phyloP scores from a whole-genome alignment of 192 early-diverging fungal genomes.

The Backusella macrospora region DNA sequence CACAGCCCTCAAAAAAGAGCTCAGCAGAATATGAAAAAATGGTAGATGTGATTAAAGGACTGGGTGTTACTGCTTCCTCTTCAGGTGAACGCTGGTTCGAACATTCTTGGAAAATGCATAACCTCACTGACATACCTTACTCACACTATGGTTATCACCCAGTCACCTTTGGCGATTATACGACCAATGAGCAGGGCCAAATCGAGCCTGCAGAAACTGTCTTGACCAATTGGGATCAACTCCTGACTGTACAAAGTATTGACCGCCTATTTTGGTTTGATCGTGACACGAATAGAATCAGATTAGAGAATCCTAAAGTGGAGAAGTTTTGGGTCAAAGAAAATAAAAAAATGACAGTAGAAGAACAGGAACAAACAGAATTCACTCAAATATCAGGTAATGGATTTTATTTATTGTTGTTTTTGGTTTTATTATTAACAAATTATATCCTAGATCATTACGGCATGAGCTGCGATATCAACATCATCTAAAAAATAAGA shows the following conservation, averaged over 20 bases:
- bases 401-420: not conserved
- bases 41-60: constrained; percentile 55
- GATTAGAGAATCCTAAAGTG: constrained; percentile 3
- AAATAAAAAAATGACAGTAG: constrained; percentile 22
- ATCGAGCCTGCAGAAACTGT: constrained; percentile 58
- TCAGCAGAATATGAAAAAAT: constrained; percentile 56
- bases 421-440: not conserved
- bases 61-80: constrained; percentile 19
- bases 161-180: constrained; percentile 78
- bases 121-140: constrained; percentile 54
- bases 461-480: constrained; percentile 36
- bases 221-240: constrained; percentile 57
- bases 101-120: constrained; percentile 12
- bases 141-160: constrained; percentile 68
- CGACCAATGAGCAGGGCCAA: constrained; percentile 47
- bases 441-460: constrained; percentile 44
- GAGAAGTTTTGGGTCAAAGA: constrained; percentile 38
- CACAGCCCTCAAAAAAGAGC: constrained; percentile 44
- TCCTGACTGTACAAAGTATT: constrained; percentile 44
- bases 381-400: constrained; percentile 51
- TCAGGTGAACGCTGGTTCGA: constrained; percentile 16
- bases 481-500: constrained; percentile 7
- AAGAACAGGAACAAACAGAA: constrained; percentile 19
- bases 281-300: constrained; percentile 14
- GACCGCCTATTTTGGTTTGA: constrained; percentile 34